Conservation (phyloP, 208 protist species). For the Tritrichomonas foetus region DNA sequence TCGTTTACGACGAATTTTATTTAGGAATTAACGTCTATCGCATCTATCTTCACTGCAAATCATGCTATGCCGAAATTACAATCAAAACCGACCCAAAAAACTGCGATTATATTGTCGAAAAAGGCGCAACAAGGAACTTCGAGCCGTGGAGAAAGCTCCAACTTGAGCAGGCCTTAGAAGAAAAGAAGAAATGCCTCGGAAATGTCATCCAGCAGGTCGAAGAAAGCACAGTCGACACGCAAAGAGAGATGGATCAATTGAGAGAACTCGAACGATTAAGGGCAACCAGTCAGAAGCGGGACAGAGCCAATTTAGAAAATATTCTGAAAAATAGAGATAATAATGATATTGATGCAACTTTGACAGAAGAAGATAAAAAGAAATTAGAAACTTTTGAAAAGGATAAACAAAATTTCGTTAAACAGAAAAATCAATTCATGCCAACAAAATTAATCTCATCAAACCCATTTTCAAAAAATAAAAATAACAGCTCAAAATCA, state of each 20-base stretch:
- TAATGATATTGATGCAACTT: neutral
- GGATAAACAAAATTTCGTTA: neutral
- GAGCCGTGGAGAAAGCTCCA: neutral
- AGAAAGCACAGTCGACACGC: neutral
- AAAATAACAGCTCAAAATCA: too few species aligned
- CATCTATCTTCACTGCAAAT: neutral
- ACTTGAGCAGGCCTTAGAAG: neutral
- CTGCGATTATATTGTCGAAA: neutral
- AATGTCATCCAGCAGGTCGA: neutral
- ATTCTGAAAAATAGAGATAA: neutral
- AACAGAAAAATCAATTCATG: too few species aligned
- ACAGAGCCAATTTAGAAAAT: neutral
- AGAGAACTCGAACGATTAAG: neutral
- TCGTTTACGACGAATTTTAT: neutral
- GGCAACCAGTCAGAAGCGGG: neutral
- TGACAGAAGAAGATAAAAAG: neutral
- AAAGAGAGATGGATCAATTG: constrained; percentile 32
- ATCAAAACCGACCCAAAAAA: constrained; percentile 34
- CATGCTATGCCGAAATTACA: constrained; percentile 33
- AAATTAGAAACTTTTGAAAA: neutral
- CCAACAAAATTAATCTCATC: too few species aligned
- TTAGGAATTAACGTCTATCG: constrained; percentile 9
- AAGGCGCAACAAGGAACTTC: neutral
- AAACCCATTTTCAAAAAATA: too few species aligned
- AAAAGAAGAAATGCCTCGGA: neutral